Percentiles rank a stretch among this genome's conserved stretches.
These are phyloP conservation scores for Cruciata laevipes DNA, from an alignment of 257 asterid genomes.

Conservation along the genomic window DNA sequence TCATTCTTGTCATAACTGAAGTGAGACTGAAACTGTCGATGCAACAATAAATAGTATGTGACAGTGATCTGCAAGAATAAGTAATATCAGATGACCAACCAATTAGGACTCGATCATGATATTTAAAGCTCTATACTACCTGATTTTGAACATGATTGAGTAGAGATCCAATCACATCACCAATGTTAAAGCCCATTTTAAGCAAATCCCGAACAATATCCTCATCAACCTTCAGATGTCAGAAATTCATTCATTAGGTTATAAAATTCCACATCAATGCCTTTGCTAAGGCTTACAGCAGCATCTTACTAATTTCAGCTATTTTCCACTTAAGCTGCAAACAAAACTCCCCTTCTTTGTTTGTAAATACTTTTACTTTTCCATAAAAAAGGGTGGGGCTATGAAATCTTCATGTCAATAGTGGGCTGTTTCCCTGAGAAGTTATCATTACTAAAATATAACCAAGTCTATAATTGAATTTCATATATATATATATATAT, in stretches of 20 bases:
- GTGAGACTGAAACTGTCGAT: slow-evolving; percentile 57
- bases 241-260: neutral
- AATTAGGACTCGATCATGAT: neutral
- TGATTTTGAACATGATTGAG: slow-evolving; percentile 38
- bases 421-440: too few relatives aligned
- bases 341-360: too few relatives aligned
- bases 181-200: slow-evolving; percentile 34
- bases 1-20: slow-evolving; percentile 57
- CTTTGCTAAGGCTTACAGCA: neutral
- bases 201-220: slow-evolving; percentile 35
- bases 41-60: slow-evolving; percentile 39
- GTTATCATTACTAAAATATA: too few relatives aligned
- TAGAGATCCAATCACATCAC: slow-evolving; percentile 37
- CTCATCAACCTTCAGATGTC: slow-evolving; percentile 32
- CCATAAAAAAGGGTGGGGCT: too few relatives aligned
- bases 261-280: neutral
- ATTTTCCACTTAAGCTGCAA: neutral
- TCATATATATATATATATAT: too few relatives aligned
- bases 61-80: slow-evolving; percentile 40
- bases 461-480: too few relatives aligned
- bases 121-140: slow-evolving; percentile 33
- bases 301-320: neutral
- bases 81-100: slow-evolving; percentile 4
- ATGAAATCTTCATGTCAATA: too few relatives aligned
- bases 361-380: too few relatives aligned